phyloP scores from a whole-genome alignment of 768 basidiomycete species.

The Galerina sulciceps region DNA sequence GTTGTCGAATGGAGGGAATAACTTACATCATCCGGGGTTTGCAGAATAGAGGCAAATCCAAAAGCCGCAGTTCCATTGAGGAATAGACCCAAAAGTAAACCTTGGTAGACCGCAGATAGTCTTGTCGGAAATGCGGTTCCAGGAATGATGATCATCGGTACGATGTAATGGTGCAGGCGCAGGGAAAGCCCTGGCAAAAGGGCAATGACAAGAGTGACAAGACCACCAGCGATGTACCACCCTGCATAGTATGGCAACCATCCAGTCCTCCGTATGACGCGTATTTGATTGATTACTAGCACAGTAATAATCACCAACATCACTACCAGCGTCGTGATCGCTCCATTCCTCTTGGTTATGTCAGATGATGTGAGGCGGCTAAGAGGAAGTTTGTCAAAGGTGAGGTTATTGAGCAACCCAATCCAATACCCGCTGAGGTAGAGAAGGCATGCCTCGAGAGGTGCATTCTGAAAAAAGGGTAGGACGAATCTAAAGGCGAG shows the following conservation, averaged over 20 bases:
- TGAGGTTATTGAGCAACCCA: conserved; percentile 75
- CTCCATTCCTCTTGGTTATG: conserved; percentile 66
- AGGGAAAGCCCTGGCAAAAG: conserved; percentile 70
- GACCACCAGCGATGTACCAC: conserved; percentile 74
- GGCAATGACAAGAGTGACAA: conserved; percentile 68
- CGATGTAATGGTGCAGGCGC: conserved; percentile 83
- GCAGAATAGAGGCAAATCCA: conserved; percentile 78
- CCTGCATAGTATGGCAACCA: conserved; percentile 78
- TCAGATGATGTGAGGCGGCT: conserved; percentile 75
- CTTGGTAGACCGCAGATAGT: conserved; percentile 79
- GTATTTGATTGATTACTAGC: conserved; percentile 72
- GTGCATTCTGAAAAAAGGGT: conserved; percentile 67
- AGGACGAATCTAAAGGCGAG: conserved; percentile 74
- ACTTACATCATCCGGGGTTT: conserved; percentile 73
- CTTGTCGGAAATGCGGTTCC: conserved; percentile 84
- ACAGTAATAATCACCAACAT: conserved; percentile 64
- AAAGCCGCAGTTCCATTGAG: conserved; percentile 80
- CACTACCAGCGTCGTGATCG: conserved; percentile 68
- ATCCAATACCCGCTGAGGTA: conserved; percentile 83
- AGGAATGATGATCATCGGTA: conserved; percentile 75
- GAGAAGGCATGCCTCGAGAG: conserved; percentile 74
- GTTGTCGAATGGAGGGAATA: neutral
- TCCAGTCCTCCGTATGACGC: conserved; percentile 85
- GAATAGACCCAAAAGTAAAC: conserved; percentile 82
- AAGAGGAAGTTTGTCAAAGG: conserved; percentile 74